phyloP scores from a whole-genome alignment of 176 grass and related monocot species.

The Oropetium thomaeum region DNA sequence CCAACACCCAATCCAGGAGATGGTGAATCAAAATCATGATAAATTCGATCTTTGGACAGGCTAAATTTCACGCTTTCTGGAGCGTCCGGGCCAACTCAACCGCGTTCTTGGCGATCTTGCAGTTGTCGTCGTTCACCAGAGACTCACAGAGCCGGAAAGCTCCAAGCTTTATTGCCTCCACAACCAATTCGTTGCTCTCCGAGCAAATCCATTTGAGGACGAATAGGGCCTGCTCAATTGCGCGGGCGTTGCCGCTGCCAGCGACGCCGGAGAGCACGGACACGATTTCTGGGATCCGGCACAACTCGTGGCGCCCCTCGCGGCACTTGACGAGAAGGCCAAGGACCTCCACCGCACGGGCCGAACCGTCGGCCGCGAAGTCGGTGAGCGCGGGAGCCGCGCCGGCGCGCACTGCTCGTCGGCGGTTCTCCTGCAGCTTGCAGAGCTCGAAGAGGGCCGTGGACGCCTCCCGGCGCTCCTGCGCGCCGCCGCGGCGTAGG shows the following conservation, averaged over 20 bases:
- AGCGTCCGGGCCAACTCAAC: constrained; percentile 63
- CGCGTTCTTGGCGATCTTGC: constrained; percentile 81
- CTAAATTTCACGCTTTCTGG: constrained; percentile 43
- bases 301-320: constrained; percentile 76
- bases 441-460: constrained; percentile 92
- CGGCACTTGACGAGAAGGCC: constrained; percentile 66
- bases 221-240: constrained; percentile 68
- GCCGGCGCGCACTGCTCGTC: constrained; percentile 59
- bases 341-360: constrained; percentile 80
- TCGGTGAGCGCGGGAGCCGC: constrained; percentile 49
- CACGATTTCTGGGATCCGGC: constrained; percentile 40
- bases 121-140: constrained; percentile 63
- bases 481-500: constrained; percentile 45
- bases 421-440: constrained; percentile 80
- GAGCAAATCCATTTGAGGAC: constrained; percentile 73
- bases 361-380: constrained; percentile 63
- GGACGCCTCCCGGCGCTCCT: constrained; percentile 73
- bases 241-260: constrained; percentile 58
- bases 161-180: constrained; percentile 60
- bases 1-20: constrained; percentile 35
- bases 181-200: constrained; percentile 44
- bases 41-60: constrained; percentile 28
- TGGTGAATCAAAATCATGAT: constrained; percentile 44
- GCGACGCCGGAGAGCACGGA: constrained; percentile 43
- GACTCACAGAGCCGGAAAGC: constrained; percentile 62